Evolutionary conservation across 2,329 filamentous ascomycete genomes (phyloP), one percentile per base, ranked within the genome.

Genomic region (Seiridium cupressi): DNA sequence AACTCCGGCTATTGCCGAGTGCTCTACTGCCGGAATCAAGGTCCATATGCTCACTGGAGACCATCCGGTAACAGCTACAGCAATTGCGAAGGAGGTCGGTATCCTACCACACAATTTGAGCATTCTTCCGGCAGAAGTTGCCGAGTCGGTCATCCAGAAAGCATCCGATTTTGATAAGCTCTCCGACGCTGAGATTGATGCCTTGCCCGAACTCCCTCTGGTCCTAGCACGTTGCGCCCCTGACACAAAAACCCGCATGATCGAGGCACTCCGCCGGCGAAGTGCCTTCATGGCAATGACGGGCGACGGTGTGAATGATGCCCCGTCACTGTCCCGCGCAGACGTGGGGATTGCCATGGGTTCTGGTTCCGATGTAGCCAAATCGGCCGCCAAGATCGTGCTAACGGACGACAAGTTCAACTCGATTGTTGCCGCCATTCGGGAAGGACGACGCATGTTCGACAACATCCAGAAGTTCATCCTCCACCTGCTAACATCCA

Each of bases 341-440:
- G 92, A 96, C 69, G 91, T 96, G 5, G 92, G 91, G 64, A 96
- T 95, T 65, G 91, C 91, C 58, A 96, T 96, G 92, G 92, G 92
- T n/a, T 88, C 89, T 11, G 92, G 92, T 1, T 92, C 89, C 9
- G 92, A 95, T 67, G 92, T 96, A 5, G 92, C 92, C 62, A 96
- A 95, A 74, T 90, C 89, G 48, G 91, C 91, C 0, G 84, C 89
- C 18, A 89, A 86, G 72, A 94, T 96, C 74, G 92, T 96, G 58
- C 79, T 96, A 49, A 92, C 90, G 0, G 91, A 95, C 70, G 92
- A 95, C 77, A 93, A 94, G 76, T 96, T 96, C 75, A 91, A 92
- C 65, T 91, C 88, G 1, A 95, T 96, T 64, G 88, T 95, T 18
- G 86, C 90, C 42, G 91, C 91, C 4, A 91, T 95, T 64, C 89